Percentiles rank a stretch among this genome's conserved stretches.
phyloP scores from a whole-genome alignment of 495 filamentous ascomycete species.

The Penicillium coffeae region DNA sequence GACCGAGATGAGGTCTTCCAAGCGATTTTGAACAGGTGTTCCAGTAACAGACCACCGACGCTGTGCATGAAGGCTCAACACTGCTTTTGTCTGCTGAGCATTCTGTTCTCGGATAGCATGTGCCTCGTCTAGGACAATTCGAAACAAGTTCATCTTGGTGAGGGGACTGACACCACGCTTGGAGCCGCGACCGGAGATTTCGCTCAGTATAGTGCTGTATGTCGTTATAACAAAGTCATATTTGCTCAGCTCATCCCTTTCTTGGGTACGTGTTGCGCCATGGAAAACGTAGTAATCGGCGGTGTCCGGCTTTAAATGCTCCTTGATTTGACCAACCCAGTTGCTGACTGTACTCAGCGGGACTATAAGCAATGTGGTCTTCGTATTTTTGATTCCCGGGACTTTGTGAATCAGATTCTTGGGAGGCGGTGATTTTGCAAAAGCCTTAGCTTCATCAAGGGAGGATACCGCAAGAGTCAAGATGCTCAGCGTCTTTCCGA shows the following conservation, averaged over 20 bases:
- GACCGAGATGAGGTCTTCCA: constrained; percentile 87
- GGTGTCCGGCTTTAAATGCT: constrained; percentile 62
- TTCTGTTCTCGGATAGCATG: constrained; percentile 86
- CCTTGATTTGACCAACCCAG: constrained; percentile 85
- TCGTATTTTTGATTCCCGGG: constrained; percentile 61
- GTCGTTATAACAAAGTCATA: constrained; percentile 89
- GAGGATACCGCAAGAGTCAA: constrained; percentile 69
- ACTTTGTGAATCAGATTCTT: constrained; percentile 27
- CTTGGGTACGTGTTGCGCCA: constrained; percentile 65
- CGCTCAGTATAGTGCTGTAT: constrained; percentile 81
- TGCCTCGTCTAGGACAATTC: constrained; percentile 93
- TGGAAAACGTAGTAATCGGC: constrained; percentile 79
- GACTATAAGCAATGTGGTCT: constrained; percentile 81
- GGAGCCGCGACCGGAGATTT: constrained; percentile 56
- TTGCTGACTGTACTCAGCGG: constrained; percentile 87
- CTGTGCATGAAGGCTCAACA: constrained; percentile 75
- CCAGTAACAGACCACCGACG: constrained; percentile 95
- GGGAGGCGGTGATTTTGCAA: constrained; percentile 31
- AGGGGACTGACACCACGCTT: constrained; percentile 62
- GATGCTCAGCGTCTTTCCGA: constrained; percentile 91
- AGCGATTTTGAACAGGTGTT: constrained; percentile 84
- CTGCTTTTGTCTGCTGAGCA: constrained; percentile 74
- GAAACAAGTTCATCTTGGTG: constrained; percentile 78
- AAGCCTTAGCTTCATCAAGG: constrained; percentile 54
- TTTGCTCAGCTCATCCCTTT: constrained; percentile 61